Percentiles rank a stretch among this genome's conserved stretches.
These are phyloP conservation scores for Entrophospora sp. DNA, from an alignment of 192 early-diverging fungal genomes.

Conservation along the genomic window DNA sequence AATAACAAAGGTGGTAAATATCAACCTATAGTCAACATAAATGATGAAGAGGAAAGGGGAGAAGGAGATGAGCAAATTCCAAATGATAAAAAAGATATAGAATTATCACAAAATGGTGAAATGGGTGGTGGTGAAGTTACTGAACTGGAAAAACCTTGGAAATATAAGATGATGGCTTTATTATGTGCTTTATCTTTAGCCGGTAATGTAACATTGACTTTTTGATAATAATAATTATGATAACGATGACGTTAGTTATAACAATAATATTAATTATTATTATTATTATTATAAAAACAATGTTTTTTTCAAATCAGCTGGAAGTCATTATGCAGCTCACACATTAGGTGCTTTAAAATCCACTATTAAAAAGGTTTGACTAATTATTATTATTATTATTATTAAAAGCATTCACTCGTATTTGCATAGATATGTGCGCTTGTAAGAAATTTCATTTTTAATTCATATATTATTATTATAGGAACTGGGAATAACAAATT, in stretches of 20 bases:
- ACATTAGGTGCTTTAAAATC: slow-evolving; percentile 57
- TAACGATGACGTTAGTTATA: slow-evolving; percentile 9
- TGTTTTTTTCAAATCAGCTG: slow-evolving; percentile 39
- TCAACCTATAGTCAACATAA: too few species aligned
- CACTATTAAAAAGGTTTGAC: slow-evolving; percentile 51
- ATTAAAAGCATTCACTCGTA: neutral
- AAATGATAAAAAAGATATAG: neutral
- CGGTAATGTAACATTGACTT: too few species aligned
- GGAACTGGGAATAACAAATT: slow-evolving; percentile 56
- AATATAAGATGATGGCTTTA: slow-evolving; percentile 49
- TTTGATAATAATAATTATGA: too few species aligned
- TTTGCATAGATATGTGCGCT: too few species aligned
- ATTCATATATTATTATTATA: slow-evolving; percentile 18
- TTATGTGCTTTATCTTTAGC: slow-evolving; percentile 51
- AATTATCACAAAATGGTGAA: neutral
- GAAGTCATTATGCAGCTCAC: slow-evolving; percentile 62
- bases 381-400: neutral
- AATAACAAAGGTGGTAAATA: too few species aligned
- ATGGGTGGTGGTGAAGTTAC: too few species aligned
- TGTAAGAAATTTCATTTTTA: too few species aligned
- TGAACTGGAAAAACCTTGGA: slow-evolving; percentile 21
- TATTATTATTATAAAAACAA: neutral
- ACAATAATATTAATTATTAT: neutral
- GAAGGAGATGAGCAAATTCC: too few species aligned
- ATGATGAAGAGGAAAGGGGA: too few species aligned